Evolutionary conservation across 345 rosid genomes (phyloP), one percentile per base, ranked within the genome.

Genomic region (Populus simonii): DNA sequence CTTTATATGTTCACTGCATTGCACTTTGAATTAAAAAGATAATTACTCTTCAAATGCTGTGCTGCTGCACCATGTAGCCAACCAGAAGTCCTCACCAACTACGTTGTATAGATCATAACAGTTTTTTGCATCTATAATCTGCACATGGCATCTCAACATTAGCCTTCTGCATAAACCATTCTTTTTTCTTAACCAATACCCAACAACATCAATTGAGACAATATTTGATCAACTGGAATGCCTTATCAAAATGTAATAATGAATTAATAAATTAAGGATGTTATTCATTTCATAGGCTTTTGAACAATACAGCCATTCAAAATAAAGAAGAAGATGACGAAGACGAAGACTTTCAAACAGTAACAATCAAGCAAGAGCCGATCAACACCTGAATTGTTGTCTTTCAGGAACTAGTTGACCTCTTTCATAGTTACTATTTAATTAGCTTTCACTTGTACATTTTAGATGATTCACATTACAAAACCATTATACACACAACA

Each of bases 51-150:
- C 90, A 62, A 76, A 61, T 63, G 96, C 92, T 38, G 86, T 87
- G 80, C 99, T 93, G 86, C 89, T 83, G 90, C 96, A 96, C 93
- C 89, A 89, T 53, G 99, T 93, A 83, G 96, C 91, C 88, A 96
- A 85, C 98, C 98, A 95, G 88, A 93, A 95, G 81, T 95, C 98
- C 87, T 93, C 97, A 66, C 98, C 99, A 72, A 95, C 89, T 75
- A 85, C 76, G 78, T 89, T 86, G 86, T 93, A 89, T 68, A 95
- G 89, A 90, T 89, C 99, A 75, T 83, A 88, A 61, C 94, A 92
- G 47, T 93, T 87, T 83, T 90, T 87, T 71, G 96, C 96, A 78
- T 82, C 75, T 83, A 83, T 78, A 78, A 92, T 87, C 99, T 95
- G 97, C 86, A 86, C 57, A 74, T 67, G 41, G 11, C 17, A 36